Percentiles rank a stretch among this genome's conserved stretches.
These are phyloP conservation scores for Salix koriyanagi DNA, from an alignment of 345 rosid species.

Conservation along the genomic window DNA sequence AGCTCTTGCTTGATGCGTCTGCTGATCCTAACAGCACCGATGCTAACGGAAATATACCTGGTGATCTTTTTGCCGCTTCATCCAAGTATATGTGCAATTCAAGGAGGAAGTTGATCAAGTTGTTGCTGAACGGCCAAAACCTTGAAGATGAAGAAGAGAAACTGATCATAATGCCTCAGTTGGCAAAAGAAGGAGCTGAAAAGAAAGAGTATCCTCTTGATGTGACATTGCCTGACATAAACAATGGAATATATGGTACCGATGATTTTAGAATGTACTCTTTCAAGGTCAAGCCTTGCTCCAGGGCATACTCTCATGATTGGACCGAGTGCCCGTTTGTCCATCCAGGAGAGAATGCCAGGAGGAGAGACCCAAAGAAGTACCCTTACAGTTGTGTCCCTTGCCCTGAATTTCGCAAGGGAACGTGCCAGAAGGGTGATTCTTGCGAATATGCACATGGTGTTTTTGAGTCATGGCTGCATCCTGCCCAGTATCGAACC, in stretches of 20 bases:
- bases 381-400: constrained; percentile 94
- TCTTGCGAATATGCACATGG: constrained; percentile 94
- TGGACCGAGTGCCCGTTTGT: constrained; percentile 99
- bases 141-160: constrained; percentile 44
- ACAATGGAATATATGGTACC: constrained; percentile 70
- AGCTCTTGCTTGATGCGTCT: constrained; percentile 59
- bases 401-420: constrained; percentile 96
- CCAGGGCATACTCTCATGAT: constrained; percentile 96
- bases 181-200: constrained; percentile 50
- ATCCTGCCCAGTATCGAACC: constrained; percentile 92
- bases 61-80: constrained; percentile 43
- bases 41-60: constrained; percentile 62
- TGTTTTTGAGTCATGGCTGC: constrained; percentile 97
- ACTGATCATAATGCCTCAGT: constrained; percentile 32
- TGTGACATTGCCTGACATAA: constrained; percentile 80
- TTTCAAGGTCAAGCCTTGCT: constrained; percentile 95
- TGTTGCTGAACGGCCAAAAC: constrained; percentile 46
- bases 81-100: constrained; percentile 38
- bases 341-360: constrained; percentile 97
- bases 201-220: constrained; percentile 86
- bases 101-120: constrained; percentile 51
- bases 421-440: constrained; percentile 84
- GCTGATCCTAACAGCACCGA: constrained; percentile 57
- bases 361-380: constrained; percentile 95
- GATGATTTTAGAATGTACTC: constrained; percentile 94